phyloP scores from a whole-genome alignment of 768 basidiomycete species.

The Cantharellus anzutake region DNA sequence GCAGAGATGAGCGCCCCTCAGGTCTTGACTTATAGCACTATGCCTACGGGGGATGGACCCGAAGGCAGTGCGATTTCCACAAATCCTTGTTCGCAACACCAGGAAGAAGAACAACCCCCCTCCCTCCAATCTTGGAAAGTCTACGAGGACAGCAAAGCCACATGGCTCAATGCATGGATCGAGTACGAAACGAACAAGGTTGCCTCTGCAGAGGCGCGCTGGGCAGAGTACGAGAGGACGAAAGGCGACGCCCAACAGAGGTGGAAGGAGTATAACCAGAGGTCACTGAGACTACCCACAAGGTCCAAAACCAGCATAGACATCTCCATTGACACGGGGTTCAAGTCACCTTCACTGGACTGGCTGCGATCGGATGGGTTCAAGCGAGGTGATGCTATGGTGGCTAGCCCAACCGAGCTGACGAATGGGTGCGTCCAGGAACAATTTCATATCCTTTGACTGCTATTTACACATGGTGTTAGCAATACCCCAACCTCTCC shows the following conservation, averaged over 20 bases:
- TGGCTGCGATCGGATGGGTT: not conserved
- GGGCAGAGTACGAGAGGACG: constrained; percentile 5
- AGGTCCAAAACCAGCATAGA: not conserved
- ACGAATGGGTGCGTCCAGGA: too few species aligned
- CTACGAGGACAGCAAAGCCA: constrained; percentile 3
- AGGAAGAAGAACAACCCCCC: too few species aligned
- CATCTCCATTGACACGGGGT: not conserved
- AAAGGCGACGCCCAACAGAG: not conserved
- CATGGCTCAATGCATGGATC: constrained; percentile 3
- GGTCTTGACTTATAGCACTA: too few species aligned
- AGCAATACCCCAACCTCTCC: too few species aligned
- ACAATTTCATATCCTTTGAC: too few species aligned
- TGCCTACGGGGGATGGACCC: too few species aligned
- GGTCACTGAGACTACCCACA: not conserved
- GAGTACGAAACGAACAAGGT: constrained; percentile 3
- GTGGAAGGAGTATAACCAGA: not conserved
- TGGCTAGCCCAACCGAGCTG: too few species aligned
- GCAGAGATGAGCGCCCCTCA: too few species aligned
- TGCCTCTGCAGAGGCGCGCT: not conserved
- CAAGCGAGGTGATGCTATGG: not conserved
- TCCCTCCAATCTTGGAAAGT: not conserved
- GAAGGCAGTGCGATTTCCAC: too few species aligned
- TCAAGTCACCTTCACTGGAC: not conserved
- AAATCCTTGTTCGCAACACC: too few species aligned
- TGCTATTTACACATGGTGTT: too few species aligned